Evolutionary conservation across 2,329 filamentous ascomycete species (phyloP).

Genomic region (Fusarium virguliforme): DNA sequence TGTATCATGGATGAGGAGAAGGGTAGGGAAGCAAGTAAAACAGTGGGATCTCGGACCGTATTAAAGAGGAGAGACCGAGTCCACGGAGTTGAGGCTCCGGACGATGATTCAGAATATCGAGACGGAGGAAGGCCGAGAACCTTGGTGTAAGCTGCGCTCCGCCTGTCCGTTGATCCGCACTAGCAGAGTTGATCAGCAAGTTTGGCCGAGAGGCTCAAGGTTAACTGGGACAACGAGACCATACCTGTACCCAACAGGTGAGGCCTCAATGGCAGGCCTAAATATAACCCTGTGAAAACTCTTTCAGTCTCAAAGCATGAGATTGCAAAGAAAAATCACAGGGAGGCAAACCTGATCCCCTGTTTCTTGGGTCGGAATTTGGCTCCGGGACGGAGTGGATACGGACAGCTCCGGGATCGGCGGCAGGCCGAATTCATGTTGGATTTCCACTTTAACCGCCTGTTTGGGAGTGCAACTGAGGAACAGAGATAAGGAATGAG

Average conservation of each 20-base stretch:
- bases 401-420: conserved; percentile 39
- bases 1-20: conserved; percentile 16
- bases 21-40: conserved; percentile 13
- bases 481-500: conserved; percentile 3
- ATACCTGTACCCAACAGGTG: conserved; percentile 4
- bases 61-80: conserved; percentile 11
- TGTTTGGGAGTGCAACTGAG: conserved; percentile 14
- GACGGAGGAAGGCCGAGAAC: conserved; percentile 20
- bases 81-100: conserved; percentile 37
- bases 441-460: conserved; percentile 21
- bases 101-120: conserved; percentile 19
- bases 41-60: conserved; percentile 26
- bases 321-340: conserved; percentile 5
- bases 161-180: conserved; percentile 18
- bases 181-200: background rate
- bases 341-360: conserved; percentile 13
- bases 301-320: conserved; percentile 6
- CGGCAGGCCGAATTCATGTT: conserved; percentile 26
- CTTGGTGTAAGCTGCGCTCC: conserved; percentile 24
- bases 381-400: conserved; percentile 25
- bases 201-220: background rate
- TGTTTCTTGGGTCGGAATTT: conserved; percentile 2
- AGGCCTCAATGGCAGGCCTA: background rate
- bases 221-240: background rate
- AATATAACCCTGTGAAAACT: conserved; percentile 11